Evolutionary conservation across 306 rosid genomes (phyloP), one percentile per base, ranked within the genome.

Genomic region (Castanea sativa): DNA sequence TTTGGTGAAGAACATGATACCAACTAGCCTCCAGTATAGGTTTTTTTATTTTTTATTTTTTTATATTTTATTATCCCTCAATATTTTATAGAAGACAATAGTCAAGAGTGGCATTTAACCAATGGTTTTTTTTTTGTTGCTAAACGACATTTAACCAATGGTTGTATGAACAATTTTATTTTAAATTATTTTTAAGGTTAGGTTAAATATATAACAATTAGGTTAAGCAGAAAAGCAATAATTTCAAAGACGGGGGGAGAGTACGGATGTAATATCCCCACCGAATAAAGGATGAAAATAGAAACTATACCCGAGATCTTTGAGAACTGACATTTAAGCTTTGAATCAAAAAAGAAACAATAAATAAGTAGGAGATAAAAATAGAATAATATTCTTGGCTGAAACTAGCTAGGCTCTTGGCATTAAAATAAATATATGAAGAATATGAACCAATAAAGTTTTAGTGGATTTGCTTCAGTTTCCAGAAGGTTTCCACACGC

Each of bases 221-320:
- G 52, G 52, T 45, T 33, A 60, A 72, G n/a, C 14, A 61, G 30
- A 43, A 63, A 76, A 73, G 76, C 58, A 60, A 76, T 64, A 49
- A 53, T 71, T 57, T 41, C 33, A 59, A 68, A 67, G 75, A 51
- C 35, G 23, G 9, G 55, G 18, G 43, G 64, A 57, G 64, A 49
- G 78, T 29, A 70, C 60, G 65, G 77, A 69, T 25, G 56, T 73
- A 58, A 57, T 72, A 83, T 52, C 77, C 68, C 81, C 73, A 73
- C 82, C 73, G 51, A 59, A 51, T 29, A 64, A 60, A 69, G 63
- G 35, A 20, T 18, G 20, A 18, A 43, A 61, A 72, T 33, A 58
- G 67, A 76, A 56, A 25, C 41, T 53, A 27, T 72, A 43, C 61
- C 68, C 59, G 41, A 69, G 71, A 55, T 74, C 71, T 64, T 64